phyloP scores from a whole-genome alignment of 208 protist species.

The Leptomonas pyrrhocoris region DNA sequence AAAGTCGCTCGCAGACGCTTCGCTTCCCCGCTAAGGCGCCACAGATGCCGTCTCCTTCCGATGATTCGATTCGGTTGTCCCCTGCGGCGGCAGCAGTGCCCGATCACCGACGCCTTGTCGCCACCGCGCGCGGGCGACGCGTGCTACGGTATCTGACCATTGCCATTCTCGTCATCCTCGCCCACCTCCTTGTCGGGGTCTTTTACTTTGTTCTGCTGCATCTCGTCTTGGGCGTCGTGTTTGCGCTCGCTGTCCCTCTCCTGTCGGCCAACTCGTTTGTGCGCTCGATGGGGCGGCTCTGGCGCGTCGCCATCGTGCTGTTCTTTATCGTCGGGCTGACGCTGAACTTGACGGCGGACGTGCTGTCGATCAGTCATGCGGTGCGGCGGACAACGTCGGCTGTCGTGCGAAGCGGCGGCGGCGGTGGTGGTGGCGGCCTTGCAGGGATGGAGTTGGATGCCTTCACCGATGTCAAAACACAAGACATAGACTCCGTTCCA shows the following conservation, averaged over 20 bases:
- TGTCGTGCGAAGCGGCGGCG: conserved; percentile 38
- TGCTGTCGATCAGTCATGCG: conserved; percentile 48
- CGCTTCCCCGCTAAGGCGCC: background rate
- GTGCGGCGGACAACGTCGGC: conserved; percentile 54
- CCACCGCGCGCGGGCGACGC: conserved; percentile 32
- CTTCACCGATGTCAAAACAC: too few species aligned
- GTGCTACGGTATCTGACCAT: conserved; percentile 46
- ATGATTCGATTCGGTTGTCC: background rate
- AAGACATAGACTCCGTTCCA: too few species aligned
- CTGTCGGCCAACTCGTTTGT: conserved; percentile 36
- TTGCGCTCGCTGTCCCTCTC: conserved; percentile 43
- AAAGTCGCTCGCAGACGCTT: background rate
- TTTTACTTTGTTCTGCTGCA: conserved; percentile 56
- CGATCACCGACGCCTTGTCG: conserved; percentile 31
- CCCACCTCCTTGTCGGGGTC: conserved; percentile 49
- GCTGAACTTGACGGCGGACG: conserved; percentile 49
- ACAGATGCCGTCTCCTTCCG: background rate
- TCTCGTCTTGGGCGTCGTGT: conserved; percentile 38
- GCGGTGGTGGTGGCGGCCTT: background rate
- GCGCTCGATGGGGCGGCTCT: conserved; percentile 44
- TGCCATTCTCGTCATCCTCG: conserved; percentile 29
- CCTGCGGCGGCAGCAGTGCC: background rate
- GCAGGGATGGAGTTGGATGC: background rate
- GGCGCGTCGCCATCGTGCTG: conserved; percentile 37
- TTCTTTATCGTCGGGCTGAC: conserved; percentile 60